Conservation (phyloP, 2,329 filamentous ascomycete species). For the Alternaria gaisen region DNA sequence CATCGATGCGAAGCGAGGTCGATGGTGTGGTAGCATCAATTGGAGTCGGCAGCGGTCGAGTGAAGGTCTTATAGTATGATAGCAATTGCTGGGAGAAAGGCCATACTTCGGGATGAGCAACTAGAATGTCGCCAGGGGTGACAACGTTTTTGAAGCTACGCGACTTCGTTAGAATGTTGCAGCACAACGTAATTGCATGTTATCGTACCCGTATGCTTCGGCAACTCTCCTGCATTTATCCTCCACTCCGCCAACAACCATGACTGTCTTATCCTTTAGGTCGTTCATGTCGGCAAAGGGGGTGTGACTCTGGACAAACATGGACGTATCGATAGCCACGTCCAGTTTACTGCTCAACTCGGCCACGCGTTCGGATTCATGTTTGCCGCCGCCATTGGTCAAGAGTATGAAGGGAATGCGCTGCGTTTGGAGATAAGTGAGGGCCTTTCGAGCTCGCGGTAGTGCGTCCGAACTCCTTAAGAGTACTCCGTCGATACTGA, state of each 20-base stretch:
- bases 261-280: slow-evolving; percentile 62
- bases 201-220: slow-evolving; percentile 58
- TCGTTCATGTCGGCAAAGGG: slow-evolving; percentile 76
- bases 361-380: slow-evolving; percentile 75
- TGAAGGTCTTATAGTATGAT: slow-evolving; percentile 67
- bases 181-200: neutral
- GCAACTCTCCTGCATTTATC: slow-evolving; percentile 75
- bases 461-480: slow-evolving; percentile 82
- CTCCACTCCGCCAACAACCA: slow-evolving; percentile 59
- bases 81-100: slow-evolving; percentile 78
- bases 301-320: slow-evolving; percentile 90
- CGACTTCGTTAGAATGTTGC: neutral
- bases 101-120: slow-evolving; percentile 77
- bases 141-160: slow-evolving; percentile 71
- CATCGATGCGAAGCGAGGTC: slow-evolving; percentile 78
- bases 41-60: slow-evolving; percentile 65
- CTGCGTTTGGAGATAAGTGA: slow-evolving; percentile 76
- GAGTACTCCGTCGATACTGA: slow-evolving; percentile 92
- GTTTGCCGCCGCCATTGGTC: slow-evolving; percentile 92
- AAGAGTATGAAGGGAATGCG: slow-evolving; percentile 91
- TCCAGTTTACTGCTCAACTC: slow-evolving; percentile 74
- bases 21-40: slow-evolving; percentile 58
- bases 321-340: slow-evolving; percentile 69
- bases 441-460: slow-evolving; percentile 76
- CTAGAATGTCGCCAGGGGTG: slow-evolving; percentile 84